A percentile compares a stretch with the other conserved stretches of the same genome.
Conservation (phyloP, 805 yeast species). For the Candida koratica region DNA sequence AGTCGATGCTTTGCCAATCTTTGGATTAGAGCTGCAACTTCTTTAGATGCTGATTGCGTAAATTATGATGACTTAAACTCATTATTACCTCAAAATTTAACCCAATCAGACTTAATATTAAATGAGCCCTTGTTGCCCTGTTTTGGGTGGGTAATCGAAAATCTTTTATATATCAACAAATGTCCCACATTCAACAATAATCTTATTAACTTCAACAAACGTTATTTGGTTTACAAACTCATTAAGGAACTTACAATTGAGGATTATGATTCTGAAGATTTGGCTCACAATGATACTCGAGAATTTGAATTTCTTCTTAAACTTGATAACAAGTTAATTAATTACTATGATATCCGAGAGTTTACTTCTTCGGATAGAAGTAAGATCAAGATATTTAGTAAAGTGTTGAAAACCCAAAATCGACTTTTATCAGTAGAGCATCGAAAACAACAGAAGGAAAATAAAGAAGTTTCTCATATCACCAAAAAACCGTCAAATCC, state of each 20-base stretch:
- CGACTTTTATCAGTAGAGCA: constrained; percentile 29
- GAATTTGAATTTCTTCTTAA: constrained; percentile 53
- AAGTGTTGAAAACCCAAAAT: constrained; percentile 31
- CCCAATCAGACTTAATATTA: constrained; percentile 25
- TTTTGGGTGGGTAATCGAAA: constrained; percentile 85
- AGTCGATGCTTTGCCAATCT: constrained; percentile 62
- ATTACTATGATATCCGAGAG: constrained; percentile 36
- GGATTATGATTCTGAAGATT: constrained; percentile 22
- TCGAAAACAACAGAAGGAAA: constrained; percentile 26
- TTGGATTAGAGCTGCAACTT: constrained; percentile 61
- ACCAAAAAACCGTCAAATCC: constrained; percentile 28
- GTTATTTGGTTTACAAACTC: constrained; percentile 37
- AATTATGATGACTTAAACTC: constrained; percentile 26
- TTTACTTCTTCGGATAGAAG: constrained; percentile 23
- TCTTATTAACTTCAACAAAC: constrained; percentile 80
- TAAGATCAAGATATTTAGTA: constrained; percentile 25
- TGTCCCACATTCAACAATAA: constrained; percentile 72
- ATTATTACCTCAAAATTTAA: constrained; percentile 29
- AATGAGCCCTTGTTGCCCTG: constrained; percentile 67
- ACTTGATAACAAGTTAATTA: constrained; percentile 36
- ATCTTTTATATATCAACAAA: constrained; percentile 57
- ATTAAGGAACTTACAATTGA: constrained; percentile 38
- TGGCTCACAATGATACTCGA: constrained; percentile 30
- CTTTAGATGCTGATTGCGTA: constrained; percentile 17
- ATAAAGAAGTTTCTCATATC: constrained; percentile 14